These are phyloP conservation scores for Pichia sp. DNA, from an alignment of 1,139 yeast species.

Conservation along the genomic window DNA sequence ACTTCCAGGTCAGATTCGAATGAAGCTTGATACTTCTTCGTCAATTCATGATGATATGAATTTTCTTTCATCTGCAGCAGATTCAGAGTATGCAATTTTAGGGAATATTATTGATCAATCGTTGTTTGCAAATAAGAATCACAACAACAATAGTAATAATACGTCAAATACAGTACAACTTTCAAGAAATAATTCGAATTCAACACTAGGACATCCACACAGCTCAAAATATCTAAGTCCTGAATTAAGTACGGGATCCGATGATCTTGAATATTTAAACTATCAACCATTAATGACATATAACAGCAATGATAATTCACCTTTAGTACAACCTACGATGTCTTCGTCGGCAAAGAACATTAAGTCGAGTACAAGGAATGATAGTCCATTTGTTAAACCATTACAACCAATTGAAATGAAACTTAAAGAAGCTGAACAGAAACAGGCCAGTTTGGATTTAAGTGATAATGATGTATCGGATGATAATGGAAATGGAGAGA, in stretches of 20 bases:
- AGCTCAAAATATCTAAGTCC: slow-evolving; percentile 21
- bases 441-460: background rate
- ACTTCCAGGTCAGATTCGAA: background rate
- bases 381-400: slow-evolving; percentile 11
- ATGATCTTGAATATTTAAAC: slow-evolving; percentile 20
- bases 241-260: slow-evolving; percentile 22
- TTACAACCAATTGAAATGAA: slow-evolving; percentile 11
- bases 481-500: background rate
- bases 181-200: slow-evolving; percentile 5
- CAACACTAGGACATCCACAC: background rate
- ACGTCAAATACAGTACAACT: background rate
- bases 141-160: background rate
- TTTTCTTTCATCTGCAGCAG: slow-evolving; percentile 71
- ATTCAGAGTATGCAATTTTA: slow-evolving; percentile 68
- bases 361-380: background rate
- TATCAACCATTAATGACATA: slow-evolving; percentile 22
- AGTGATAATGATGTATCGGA: background rate
- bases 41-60: slow-evolving; percentile 5
- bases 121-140: slow-evolving; percentile 12
- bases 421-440: background rate
- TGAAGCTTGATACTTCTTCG: background rate
- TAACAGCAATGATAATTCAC: background rate
- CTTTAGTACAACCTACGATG: background rate
- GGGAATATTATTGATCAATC: slow-evolving; percentile 66
- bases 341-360: background rate